These are phyloP conservation scores for Globisporangium solare DNA, from an alignment of 352 stramenopile species.

Conservation along the genomic window DNA sequence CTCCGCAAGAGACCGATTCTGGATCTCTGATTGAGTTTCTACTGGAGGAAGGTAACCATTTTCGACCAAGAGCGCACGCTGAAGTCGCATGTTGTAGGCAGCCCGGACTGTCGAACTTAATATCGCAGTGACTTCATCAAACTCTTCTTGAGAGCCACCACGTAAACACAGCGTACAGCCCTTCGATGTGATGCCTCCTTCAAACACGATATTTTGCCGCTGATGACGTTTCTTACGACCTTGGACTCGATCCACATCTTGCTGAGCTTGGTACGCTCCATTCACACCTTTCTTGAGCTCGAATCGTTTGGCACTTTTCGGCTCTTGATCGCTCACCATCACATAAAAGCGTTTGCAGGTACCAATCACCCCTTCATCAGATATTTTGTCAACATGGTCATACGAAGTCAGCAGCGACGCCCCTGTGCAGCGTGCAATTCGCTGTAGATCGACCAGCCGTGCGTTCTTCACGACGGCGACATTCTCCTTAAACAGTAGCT, in stretches of 20 bases:
- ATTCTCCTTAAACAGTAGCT: conserved; percentile 68
- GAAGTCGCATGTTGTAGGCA: conserved; percentile 80
- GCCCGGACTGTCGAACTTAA: conserved; percentile 56
- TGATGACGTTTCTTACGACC: conserved; percentile 52
- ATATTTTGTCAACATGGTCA: conserved; percentile 88
- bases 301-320: conserved; percentile 59
- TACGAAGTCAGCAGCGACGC: conserved; percentile 78
- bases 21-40: conserved; percentile 41
- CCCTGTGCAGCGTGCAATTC: conserved; percentile 71
- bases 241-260: conserved; percentile 7
- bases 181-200: conserved; percentile 65
- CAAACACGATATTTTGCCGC: conserved; percentile 83
- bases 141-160: conserved; percentile 52
- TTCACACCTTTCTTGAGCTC: conserved; percentile 32
- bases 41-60: conserved; percentile 54
- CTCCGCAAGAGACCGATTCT: conserved; percentile 62
- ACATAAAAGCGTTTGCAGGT: conserved; percentile 83
- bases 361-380: conserved; percentile 64
- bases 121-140: conserved; percentile 65
- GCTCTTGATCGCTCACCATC: conserved; percentile 74
- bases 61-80: conserved; percentile 50
- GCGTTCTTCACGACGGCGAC: conserved; percentile 87
- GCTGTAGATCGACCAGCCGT: conserved; percentile 67
- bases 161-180: conserved; percentile 82
- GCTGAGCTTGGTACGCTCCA: conserved; percentile 14